A percentile compares a stretch with the other conserved stretches of the same genome.
These are phyloP conservation scores for Auxenochlorella pyrenoidosa DNA, from an alignment of 139 green algal genomes.

Conservation along the genomic window DNA sequence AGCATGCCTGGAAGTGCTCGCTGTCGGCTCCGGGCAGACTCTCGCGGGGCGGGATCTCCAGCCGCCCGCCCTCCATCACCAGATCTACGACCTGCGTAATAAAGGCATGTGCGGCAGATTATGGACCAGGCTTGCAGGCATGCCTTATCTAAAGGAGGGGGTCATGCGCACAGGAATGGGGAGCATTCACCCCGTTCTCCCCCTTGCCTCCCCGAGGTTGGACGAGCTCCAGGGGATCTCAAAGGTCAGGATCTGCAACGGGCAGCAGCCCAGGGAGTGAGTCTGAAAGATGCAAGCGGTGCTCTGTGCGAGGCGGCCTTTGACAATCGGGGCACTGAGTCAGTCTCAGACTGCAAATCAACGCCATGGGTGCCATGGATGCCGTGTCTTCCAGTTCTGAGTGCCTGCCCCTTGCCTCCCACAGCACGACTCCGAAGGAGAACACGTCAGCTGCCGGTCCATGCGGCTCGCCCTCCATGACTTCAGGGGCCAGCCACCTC, in stretches of 20 bases:
- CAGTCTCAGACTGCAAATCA: too few species aligned
- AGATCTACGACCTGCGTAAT: background rate
- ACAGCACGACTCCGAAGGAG: conserved; percentile 65
- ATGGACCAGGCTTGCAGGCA: too few species aligned
- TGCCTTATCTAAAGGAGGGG: too few species aligned
- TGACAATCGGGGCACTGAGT: too few species aligned
- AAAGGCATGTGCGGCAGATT: too few species aligned
- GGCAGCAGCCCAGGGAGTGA: background rate
- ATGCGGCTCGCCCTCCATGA: conserved; percentile 37
- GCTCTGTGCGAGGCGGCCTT: too few species aligned
- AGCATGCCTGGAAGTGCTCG: background rate
- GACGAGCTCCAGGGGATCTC: background rate
- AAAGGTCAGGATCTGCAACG: background rate
- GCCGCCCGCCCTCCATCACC: background rate
- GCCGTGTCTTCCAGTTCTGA: too few species aligned
- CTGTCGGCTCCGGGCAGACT: background rate
- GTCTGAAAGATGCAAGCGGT: too few species aligned
- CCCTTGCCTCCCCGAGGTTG: background rate
- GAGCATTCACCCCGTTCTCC: background rate
- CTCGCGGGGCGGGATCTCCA: background rate
- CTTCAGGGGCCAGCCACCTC: conserved; percentile 59
- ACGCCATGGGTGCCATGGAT: too few species aligned
- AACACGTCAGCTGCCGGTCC: conserved; percentile 59
- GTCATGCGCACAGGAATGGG: too few species aligned
- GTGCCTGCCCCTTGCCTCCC: conserved; percentile 60